phyloP scores from a whole-genome alignment of 495 filamentous ascomycete genomes.

The Cenococcum geophilum region DNA sequence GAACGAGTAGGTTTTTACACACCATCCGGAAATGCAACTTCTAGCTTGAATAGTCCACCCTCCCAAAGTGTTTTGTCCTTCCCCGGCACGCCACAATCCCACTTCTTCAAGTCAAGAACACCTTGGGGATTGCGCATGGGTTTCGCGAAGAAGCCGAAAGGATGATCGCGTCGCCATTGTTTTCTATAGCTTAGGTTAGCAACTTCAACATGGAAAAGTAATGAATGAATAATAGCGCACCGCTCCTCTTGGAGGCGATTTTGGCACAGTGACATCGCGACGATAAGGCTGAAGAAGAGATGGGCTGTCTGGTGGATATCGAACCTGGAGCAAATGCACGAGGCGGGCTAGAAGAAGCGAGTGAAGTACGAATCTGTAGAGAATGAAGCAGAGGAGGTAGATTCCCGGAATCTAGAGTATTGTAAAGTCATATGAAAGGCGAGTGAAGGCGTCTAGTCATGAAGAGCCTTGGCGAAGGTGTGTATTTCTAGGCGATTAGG shows the following conservation, averaged over 20 bases:
- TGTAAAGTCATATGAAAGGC: too few relatives aligned
- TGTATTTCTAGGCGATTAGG: too few relatives aligned
- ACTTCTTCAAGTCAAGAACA: conserved; percentile 84
- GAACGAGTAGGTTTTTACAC: conserved; percentile 35
- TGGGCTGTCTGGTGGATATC: conserved; percentile 5
- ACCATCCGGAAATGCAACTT: conserved; percentile 93
- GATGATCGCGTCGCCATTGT: conserved; percentile 94
- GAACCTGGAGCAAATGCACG: too few relatives aligned
- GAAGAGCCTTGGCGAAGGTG: too few relatives aligned
- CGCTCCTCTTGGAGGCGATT: conserved; percentile 89
- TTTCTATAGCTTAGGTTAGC: conserved; percentile 53
- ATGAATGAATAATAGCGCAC: conserved; percentile 44
- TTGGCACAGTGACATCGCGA: conserved; percentile 74
- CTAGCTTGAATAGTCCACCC: conserved; percentile 89
- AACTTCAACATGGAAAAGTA: conserved; percentile 13
- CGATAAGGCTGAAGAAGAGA: conserved; percentile 5
- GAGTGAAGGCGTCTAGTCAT: too few relatives aligned
- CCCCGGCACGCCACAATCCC: conserved; percentile 94
- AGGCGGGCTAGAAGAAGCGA: too few relatives aligned
- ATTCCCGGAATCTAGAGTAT: too few relatives aligned
- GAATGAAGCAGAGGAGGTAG: too few relatives aligned
- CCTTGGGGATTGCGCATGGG: conserved; percentile 73
- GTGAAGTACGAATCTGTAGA: too few relatives aligned
- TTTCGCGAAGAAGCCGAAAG: conserved; percentile 94
- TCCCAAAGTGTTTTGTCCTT: conserved; percentile 97